Conservation (phyloP, 2,329 filamentous ascomycete species). For the Aspergillus pseudoterreus region DNA sequence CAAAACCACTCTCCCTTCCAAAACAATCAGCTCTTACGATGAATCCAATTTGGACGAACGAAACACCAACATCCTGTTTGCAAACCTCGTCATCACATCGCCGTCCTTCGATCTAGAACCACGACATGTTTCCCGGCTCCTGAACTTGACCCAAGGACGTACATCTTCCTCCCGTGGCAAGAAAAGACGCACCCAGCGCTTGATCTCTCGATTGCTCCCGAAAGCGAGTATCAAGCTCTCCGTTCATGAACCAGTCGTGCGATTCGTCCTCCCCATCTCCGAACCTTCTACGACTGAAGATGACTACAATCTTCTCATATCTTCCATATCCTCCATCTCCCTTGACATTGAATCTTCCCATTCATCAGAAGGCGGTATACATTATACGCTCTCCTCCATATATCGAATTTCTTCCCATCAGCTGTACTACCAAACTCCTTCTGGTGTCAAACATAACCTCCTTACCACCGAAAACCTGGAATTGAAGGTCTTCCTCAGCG, state of each 20-base stretch:
- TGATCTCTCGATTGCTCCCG: constrained; percentile 86
- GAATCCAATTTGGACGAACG: constrained; percentile 71
- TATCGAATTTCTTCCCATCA: constrained; percentile 81
- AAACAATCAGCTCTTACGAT: constrained; percentile 77
- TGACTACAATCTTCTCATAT: constrained; percentile 93
- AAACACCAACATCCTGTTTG: constrained; percentile 94
- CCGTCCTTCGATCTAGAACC: constrained; percentile 92
- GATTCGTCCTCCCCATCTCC: constrained; percentile 81
- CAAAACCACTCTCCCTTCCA: constrained; percentile 89
- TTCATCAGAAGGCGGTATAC: constrained; percentile 73
- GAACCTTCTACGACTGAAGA: constrained; percentile 57
- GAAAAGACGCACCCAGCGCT: constrained; percentile 52
- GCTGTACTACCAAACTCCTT: constrained; percentile 89
- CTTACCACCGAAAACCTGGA: constrained; percentile 86
- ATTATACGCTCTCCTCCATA: constrained; percentile 81
- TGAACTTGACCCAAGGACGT: constrained; percentile 67
- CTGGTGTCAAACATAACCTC: constrained; percentile 78
- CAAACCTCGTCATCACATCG: constrained; percentile 93
- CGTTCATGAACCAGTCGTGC: constrained; percentile 90
- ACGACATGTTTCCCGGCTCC: constrained; percentile 79
- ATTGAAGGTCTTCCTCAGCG: constrained; percentile 77
- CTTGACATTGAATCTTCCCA: constrained; percentile 96
- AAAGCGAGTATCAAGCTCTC: constrained; percentile 95
- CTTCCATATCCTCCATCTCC: constrained; percentile 88
- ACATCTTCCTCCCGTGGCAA: constrained; percentile 38